These are phyloP conservation scores for Drechslerella dactyloides DNA, from an alignment of 2,329 filamentous ascomycete species.

Conservation along the genomic window DNA sequence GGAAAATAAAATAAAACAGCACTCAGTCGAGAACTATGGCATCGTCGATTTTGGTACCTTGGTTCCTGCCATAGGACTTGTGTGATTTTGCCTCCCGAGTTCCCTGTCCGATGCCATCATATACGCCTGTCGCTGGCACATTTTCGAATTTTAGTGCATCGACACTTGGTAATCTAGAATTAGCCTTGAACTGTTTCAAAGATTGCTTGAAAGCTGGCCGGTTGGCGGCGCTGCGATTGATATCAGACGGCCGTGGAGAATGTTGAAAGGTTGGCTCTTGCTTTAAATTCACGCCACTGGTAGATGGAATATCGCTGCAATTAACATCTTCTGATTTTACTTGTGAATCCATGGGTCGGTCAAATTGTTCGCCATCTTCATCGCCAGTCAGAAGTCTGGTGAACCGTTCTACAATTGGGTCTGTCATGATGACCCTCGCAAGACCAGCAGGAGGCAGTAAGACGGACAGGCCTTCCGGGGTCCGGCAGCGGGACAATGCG, in stretches of 20 bases:
- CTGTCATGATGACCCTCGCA: constrained; percentile 33
- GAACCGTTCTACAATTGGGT: constrained; percentile 38
- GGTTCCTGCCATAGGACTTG: not conserved
- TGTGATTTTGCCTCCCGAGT: not conserved
- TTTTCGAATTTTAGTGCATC: not conserved
- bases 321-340: not conserved
- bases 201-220: constrained; percentile 42
- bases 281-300: not conserved
- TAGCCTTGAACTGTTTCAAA: constrained; percentile 33
- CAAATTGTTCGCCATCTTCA: not conserved
- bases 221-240: not conserved
- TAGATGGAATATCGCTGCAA: not conserved
- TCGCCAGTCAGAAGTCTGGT: constrained; percentile 13
- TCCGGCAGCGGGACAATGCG: constrained; percentile 66
- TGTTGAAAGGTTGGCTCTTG: not conserved
- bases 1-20: no score
- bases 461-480: constrained; percentile 61
- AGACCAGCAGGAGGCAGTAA: constrained; percentile 15
- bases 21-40: constrained; percentile 21
- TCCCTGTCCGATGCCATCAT: not conserved
- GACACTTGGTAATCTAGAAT: not conserved
- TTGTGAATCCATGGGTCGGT: not conserved
- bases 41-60: constrained; percentile 8
- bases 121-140: not conserved
- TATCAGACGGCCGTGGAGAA: not conserved